Base-by-base conservation (phyloP, 1,139 yeast species). In the Pneumocystis canis region DNA sequence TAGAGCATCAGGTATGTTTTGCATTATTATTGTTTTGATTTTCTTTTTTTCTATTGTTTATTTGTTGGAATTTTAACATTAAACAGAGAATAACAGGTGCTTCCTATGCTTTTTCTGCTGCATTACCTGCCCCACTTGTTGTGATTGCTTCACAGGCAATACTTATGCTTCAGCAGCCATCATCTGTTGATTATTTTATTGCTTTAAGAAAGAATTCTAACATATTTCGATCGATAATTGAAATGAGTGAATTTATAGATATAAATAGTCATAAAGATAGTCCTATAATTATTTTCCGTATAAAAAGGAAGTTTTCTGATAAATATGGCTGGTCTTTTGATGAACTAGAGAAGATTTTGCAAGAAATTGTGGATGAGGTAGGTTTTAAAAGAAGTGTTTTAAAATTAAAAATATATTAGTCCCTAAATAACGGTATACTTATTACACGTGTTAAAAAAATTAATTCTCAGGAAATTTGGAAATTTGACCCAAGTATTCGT, bases 51-150 rank as follows among this genome's bases (percentile, higher is more conserved):
- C 5, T 47, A 25, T 47, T 47, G 3, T 20, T 25, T 40, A 18
- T 40, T 40, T 5, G 6, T 18, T 40, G 28, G 14, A 47, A 47
- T 47, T 47, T 25, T 47, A 47, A 47, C 14, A 25, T n/a, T 47
- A 20, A 25, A 25, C 25, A 47, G 78, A 84, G 95, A 72, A 85
- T 90, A 70, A 87, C 89, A 39, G 87, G 96, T 9, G 79, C 81
- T 68, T 96, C 96, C 2, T 92, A 89, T 72, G 94, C 94, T 65
- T 92, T 89, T 72, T 86, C 95, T 71, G 99, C 99, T 9, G 83
- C 97, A 2, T 81, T 92, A 72, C 97, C 98, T 16, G 95, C 97
- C 20, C 90, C 87, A 73, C 81, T 89, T 60, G 96, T 96, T 1
- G 81, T 79, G 65, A 84, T 84, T n/a, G 82, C 85, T 0, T 80